Percentiles rank a stretch among this genome's conserved stretches.
These are phyloP conservation scores for Fragaria nilgerrensis DNA, from an alignment of 306 rosid genomes.

Conservation along the genomic window DNA sequence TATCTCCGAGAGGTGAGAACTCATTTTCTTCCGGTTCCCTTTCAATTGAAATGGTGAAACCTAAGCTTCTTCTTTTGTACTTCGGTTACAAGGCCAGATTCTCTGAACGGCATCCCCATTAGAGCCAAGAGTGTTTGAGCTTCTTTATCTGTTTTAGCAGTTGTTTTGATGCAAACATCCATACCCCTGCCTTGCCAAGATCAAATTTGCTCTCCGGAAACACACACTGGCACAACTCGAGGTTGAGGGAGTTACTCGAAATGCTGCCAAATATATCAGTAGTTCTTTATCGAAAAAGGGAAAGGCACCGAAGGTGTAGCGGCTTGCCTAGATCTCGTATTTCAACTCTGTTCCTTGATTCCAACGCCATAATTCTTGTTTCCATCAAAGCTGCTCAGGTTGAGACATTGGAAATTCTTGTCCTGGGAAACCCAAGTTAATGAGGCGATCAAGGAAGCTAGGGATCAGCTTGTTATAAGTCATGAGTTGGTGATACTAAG, in stretches of 20 bases:
- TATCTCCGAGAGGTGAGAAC: constrained; percentile 7
- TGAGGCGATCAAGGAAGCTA: constrained; percentile 67
- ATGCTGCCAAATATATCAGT: too few relatives aligned
- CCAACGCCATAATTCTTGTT: constrained; percentile 76
- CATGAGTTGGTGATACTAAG: too few relatives aligned
- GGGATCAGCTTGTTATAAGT: too few relatives aligned
- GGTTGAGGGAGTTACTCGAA: too few relatives aligned
- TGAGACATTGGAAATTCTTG: constrained; percentile 94
- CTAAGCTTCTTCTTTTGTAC: constrained; percentile 78
- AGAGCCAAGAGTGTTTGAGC: constrained; percentile 69
- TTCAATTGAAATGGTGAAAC: constrained; percentile 84
- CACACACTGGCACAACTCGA: constrained; percentile 20
- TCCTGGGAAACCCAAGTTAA: constrained; percentile 88
- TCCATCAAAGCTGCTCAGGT: constrained; percentile 79
- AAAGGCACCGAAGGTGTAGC: too few relatives aligned
- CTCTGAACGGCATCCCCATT: constrained; percentile 96
- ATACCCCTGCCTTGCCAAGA: constrained; percentile 75
- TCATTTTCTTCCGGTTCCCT: constrained; percentile 59
- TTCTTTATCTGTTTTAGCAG: constrained; percentile 82
- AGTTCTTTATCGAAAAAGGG: too few relatives aligned
- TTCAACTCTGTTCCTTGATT: constrained; percentile 56
- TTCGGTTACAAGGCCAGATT: constrained; percentile 38
- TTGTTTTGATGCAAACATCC: constrained; percentile 79
- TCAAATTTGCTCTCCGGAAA: constrained; percentile 78
- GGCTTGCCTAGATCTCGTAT: too few relatives aligned